Conservation (phyloP, 1,139 yeast species). For the Blastobotrys arbuscula region DNA sequence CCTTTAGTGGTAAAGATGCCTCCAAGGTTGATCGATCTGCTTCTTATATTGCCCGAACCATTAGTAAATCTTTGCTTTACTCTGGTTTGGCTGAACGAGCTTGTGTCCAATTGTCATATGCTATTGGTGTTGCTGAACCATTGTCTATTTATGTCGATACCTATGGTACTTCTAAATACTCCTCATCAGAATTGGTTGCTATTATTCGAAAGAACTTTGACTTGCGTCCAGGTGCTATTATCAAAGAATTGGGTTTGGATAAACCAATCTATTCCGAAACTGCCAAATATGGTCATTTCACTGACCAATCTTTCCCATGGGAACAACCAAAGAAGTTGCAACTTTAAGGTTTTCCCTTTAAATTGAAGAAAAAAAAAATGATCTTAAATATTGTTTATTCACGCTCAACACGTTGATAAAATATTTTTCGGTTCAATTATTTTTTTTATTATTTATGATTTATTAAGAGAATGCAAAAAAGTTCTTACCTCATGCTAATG, state of each 20-base stretch:
- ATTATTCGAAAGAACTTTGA: constrained; percentile 93
- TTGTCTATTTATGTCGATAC: constrained; percentile 95
- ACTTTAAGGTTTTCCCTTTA: constrained; percentile 41
- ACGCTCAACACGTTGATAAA: constrained; percentile 29
- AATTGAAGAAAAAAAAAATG: background rate
- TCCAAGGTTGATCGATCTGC: constrained; percentile 99
- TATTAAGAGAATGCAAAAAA: background rate
- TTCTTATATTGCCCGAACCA: constrained; percentile 99
- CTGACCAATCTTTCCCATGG: constrained; percentile 98
- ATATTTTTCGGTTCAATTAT: constrained; percentile 10
- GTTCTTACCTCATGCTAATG: background rate
- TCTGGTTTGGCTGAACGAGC: constrained; percentile 98
- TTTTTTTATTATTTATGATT: background rate
- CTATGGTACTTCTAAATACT: constrained; percentile 90
- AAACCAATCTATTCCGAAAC: constrained; percentile 99
- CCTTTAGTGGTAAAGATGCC: constrained; percentile 99
- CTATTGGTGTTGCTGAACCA: constrained; percentile 99
- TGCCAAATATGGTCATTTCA: constrained; percentile 98
- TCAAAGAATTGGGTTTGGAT: constrained; percentile 91
- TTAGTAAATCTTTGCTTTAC: constrained; percentile 92
- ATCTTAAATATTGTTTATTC: constrained; percentile 7
- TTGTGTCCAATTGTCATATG: constrained; percentile 96
- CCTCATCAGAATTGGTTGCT: constrained; percentile 83
- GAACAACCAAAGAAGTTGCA: constrained; percentile 91
- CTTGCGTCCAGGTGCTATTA: constrained; percentile 99